These are phyloP conservation scores for Nannochloris sp. DNA, from an alignment of 139 green algal species.

Conservation along the genomic window DNA sequence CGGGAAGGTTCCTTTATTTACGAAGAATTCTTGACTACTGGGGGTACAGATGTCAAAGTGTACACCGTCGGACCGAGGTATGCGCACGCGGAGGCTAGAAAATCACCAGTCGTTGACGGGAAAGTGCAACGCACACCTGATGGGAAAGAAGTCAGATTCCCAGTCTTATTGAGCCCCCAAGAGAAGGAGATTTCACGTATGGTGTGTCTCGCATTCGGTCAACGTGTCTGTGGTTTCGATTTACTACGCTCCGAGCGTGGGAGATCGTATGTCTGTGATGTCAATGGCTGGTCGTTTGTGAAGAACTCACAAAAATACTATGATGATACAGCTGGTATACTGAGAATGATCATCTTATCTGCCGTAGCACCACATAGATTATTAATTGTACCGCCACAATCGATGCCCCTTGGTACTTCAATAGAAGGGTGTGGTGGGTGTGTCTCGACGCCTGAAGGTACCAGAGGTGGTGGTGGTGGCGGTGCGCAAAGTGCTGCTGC, in stretches of 20 bases:
- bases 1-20: constrained; percentile 93
- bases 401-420: background rate
- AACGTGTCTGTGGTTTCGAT: constrained; percentile 94
- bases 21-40: constrained; percentile 93
- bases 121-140: constrained; percentile 75
- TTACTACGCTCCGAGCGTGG: constrained; percentile 76
- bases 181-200: constrained; percentile 92
- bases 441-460: background rate
- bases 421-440: constrained; percentile 1
- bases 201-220: constrained; percentile 91
- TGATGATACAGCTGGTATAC: constrained; percentile 76
- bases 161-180: constrained; percentile 83
- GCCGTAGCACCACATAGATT: constrained; percentile 69
- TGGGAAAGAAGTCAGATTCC: constrained; percentile 88
- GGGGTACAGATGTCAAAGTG: constrained; percentile 98
- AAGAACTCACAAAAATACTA: constrained; percentile 99
- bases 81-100: constrained; percentile 92
- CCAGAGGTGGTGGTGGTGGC: background rate
- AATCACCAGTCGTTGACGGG: constrained; percentile 95
- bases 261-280: constrained; percentile 91
- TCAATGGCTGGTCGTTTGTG: constrained; percentile 98
- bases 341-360: constrained; percentile 64
- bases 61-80: constrained; percentile 90
- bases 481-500: background rate
- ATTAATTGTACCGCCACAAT: constrained; percentile 18